Percentiles rank a stretch among this genome's conserved stretches.
Evolutionary conservation across 176 grass and related monocot genomes (phyloP).

Genomic region (Dactylis glomerata): DNA sequence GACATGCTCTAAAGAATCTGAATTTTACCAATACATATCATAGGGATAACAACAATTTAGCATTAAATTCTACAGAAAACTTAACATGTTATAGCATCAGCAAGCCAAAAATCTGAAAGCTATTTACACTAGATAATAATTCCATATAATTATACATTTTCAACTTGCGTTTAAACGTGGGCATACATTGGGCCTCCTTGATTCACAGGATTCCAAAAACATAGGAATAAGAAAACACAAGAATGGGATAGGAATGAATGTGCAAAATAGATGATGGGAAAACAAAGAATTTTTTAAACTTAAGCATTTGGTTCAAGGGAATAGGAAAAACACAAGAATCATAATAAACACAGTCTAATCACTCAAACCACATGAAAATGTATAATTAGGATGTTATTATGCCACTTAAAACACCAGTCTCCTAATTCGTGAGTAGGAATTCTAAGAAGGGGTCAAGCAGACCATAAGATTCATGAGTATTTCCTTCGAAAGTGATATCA

Average conservation of each 20-base stretch:
- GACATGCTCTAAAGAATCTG: not conserved
- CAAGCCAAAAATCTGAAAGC: conserved; percentile 3
- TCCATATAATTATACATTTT: not conserved
- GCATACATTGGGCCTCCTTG: not conserved
- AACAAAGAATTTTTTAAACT: not conserved
- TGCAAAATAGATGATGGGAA: not conserved
- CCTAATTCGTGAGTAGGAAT: not conserved
- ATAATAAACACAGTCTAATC: not conserved
- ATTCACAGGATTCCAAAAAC: not conserved
- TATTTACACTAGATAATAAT: conserved; percentile 19
- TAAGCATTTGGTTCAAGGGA: not conserved
- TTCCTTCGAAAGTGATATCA: not conserved
- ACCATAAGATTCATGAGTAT: not conserved
- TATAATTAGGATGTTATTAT: not conserved
- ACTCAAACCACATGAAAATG: not conserved
- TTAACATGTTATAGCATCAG: not conserved
- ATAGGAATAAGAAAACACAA: not conserved
- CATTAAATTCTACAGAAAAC: not conserved
- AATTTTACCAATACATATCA: not conserved
- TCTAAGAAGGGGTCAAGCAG: not conserved
- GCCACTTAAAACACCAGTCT: not conserved
- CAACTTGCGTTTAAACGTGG: conserved; percentile 5
- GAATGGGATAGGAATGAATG: not conserved
- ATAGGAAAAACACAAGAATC: not conserved
- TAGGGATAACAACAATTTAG: not conserved